phyloP scores from a whole-genome alignment of 108 stramenopile genomes.

The Cyclotella choctawhatcheeana region DNA sequence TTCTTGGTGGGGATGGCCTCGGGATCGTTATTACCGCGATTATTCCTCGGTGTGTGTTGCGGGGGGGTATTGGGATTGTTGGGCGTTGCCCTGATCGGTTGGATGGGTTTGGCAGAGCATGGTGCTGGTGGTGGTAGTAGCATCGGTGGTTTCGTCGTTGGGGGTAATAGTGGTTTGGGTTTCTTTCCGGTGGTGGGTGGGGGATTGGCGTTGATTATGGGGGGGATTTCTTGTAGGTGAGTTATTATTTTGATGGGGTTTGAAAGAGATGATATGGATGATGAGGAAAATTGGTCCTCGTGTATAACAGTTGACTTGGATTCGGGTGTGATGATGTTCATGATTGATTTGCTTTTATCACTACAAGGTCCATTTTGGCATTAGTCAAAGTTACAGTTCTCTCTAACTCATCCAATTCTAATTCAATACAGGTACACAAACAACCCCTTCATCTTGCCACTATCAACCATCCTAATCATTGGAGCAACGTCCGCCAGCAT shows the following conservation, averaged over 20 bases:
- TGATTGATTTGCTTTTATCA: no score
- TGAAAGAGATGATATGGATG: background rate
- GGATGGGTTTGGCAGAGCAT: background rate
- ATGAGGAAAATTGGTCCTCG: background rate
- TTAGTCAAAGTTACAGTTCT: slow-evolving; percentile 2
- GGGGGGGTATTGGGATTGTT: slow-evolving; percentile 7
- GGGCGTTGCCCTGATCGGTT: background rate
- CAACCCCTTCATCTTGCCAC: slow-evolving; percentile 49
- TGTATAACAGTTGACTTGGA: no score
- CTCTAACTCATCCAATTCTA: slow-evolving; percentile 4
- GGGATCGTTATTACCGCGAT: slow-evolving; percentile 8
- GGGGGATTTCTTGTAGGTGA: slow-evolving; percentile 36
- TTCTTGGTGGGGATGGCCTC: background rate
- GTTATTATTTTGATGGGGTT: background rate
- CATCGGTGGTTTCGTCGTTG: no score
- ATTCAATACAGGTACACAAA: slow-evolving; percentile 29
- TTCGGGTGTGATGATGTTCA: no score
- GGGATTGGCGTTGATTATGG: slow-evolving; percentile 15
- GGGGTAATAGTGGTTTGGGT: background rate
- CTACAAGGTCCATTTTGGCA: background rate
- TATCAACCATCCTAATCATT: slow-evolving; percentile 63
- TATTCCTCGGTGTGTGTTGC: background rate
- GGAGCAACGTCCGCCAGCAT: slow-evolving; percentile 64
- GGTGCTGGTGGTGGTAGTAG: slow-evolving; percentile 3
- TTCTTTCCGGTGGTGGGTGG: background rate